phyloP scores from a whole-genome alignment of 2,329 filamentous ascomycete genomes.

The Phyllachora maydis region DNA sequence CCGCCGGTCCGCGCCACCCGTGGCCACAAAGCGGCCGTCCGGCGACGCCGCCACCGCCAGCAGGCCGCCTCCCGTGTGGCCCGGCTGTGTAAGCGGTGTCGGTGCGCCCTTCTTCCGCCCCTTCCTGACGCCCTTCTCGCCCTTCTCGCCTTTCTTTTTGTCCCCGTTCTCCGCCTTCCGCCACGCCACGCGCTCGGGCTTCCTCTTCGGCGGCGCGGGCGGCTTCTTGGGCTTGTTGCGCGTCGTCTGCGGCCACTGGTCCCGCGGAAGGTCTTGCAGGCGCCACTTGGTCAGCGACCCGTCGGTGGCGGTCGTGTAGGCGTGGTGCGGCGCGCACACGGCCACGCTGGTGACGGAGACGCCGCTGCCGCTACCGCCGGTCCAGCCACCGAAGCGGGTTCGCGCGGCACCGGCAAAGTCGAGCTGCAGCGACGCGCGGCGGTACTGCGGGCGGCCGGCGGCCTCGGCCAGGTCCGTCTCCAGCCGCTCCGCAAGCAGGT shows the following conservation, averaged over 20 bases:
- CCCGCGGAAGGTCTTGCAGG: conserved; percentile 42
- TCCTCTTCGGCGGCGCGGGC: conserved; percentile 34
- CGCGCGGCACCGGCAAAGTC: conserved; percentile 57
- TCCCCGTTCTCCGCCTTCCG: conserved; percentile 32
- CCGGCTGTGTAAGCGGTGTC: conserved; percentile 50
- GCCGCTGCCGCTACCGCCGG: too few species aligned
- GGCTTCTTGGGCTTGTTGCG: conserved; percentile 36
- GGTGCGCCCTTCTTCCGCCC: conserved; percentile 12
- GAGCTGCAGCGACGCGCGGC: too few species aligned
- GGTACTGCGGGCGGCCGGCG: too few species aligned
- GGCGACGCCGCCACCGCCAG: conserved; percentile 70
- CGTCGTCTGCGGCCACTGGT: conserved; percentile 38
- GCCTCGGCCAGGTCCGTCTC: conserved; percentile 83
- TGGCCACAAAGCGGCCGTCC: conserved; percentile 79
- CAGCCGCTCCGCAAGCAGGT: conserved; percentile 75
- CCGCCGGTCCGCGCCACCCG: conserved; percentile 66
- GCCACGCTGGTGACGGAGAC: conserved; percentile 74
- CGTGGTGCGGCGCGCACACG: conserved; percentile 57
- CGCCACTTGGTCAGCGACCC: conserved; percentile 76
- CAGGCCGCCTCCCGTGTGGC: conserved; percentile 56
- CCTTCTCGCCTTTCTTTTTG: background rate
- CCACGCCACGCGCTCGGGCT: conserved; percentile 44
- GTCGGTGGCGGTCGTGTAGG: conserved; percentile 81
- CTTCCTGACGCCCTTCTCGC: background rate
- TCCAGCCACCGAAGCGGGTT: too few species aligned